Evolutionary conservation across 257 asterid species (phyloP).

Genomic region (Solanum medicagineum): DNA sequence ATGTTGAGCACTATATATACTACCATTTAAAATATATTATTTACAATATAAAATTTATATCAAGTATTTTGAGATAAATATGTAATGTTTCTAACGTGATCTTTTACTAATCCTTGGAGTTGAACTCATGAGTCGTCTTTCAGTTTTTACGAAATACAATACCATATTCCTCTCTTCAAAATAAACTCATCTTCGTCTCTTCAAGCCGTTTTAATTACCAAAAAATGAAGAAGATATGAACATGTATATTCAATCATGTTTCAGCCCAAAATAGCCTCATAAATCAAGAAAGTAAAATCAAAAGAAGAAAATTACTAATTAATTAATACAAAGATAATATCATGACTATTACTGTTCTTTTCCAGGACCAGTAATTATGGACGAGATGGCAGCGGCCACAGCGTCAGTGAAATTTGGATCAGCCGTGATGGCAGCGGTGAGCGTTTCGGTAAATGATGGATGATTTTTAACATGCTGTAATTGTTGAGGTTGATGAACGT

Average conservation of each 20-base stretch:
- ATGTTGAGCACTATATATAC: too few species aligned
- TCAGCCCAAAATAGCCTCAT: background rate
- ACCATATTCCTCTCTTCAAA: background rate
- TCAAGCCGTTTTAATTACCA: background rate
- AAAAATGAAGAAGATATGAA: background rate
- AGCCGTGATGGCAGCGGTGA: conserved; percentile 42
- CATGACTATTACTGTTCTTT: background rate
- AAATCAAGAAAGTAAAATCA: background rate
- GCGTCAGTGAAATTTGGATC: conserved; percentile 65
- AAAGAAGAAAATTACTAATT: background rate
- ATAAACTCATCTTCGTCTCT: background rate
- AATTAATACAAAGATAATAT: background rate
- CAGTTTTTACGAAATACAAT: background rate
- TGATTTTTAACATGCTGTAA: background rate
- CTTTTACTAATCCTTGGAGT: background rate
- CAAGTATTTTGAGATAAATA: too few species aligned
- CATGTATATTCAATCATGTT: background rate
- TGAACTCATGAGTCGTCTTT: background rate
- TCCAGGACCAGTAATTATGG: conserved; percentile 41
- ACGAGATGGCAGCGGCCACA: conserved; percentile 51
- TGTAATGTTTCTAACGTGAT: too few species aligned
- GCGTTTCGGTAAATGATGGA: conserved; percentile 28
- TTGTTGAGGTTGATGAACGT: background rate
- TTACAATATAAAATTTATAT: too few species aligned
- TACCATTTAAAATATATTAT: too few species aligned